Percentiles rank a stretch among this genome's conserved stretches.
phyloP scores from a whole-genome alignment of 1,284 basidiomycete genomes.

The Apiotrichum sp. region DNA sequence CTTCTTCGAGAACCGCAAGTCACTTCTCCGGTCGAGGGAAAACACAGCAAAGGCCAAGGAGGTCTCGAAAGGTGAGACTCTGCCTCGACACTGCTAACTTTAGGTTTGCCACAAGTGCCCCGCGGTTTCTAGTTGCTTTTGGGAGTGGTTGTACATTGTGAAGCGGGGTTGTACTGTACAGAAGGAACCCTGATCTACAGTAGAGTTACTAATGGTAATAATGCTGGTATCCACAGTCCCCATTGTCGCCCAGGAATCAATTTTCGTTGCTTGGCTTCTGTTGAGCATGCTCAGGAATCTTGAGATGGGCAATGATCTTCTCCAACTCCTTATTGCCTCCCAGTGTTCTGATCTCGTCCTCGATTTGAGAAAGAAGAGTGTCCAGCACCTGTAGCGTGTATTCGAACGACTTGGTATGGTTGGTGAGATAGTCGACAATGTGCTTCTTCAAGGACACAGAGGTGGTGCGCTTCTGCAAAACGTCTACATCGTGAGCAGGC shows the following conservation, averaged over 20 bases:
- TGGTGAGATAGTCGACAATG: slow-evolving; percentile 67
- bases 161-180: neutral
- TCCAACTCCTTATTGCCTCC: slow-evolving; percentile 42
- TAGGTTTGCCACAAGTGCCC: slow-evolving; percentile 24
- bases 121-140: slow-evolving; percentile 17
- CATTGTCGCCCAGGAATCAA: neutral
- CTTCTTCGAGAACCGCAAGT: slow-evolving; percentile 41
- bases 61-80: slow-evolving; percentile 35
- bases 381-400: slow-evolving; percentile 56
- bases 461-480: slow-evolving; percentile 77
- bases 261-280: neutral
- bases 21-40: slow-evolving; percentile 33
- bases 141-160: slow-evolving; percentile 1
- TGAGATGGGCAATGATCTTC: slow-evolving; percentile 31
- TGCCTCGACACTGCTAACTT: neutral
- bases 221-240: too few relatives aligned
- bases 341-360: slow-evolving; percentile 38
- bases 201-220: too few relatives aligned
- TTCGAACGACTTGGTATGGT: slow-evolving; percentile 66
- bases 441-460: slow-evolving; percentile 72
- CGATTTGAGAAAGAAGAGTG: slow-evolving; percentile 44
- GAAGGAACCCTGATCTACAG: neutral
- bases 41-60: slow-evolving; percentile 42
- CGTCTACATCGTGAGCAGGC: slow-evolving; percentile 54
- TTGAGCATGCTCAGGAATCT: slow-evolving; percentile 10